Evolutionary conservation across 2,329 filamentous ascomycete species (phyloP), one percentile per base, ranked within the genome.

Genomic region (Aspergillus ibericus): DNA sequence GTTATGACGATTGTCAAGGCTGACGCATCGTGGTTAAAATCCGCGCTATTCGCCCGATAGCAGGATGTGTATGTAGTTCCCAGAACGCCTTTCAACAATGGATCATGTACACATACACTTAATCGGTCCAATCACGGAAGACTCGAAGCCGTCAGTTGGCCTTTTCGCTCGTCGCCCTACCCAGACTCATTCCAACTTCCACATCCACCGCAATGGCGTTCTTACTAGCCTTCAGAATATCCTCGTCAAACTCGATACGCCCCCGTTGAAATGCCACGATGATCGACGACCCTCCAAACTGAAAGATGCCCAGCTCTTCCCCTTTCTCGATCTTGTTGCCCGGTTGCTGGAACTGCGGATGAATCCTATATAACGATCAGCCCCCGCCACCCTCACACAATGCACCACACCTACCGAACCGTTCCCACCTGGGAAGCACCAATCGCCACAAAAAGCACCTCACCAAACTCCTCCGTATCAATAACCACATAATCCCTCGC

Each of bases 361-460:
- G 63, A 44, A 78, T 72, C 20, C 75, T 77, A 51, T 40, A 5
- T 36, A 40, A n/a, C n/a, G 6, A 22, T 36, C 13, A 42, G 16
- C 20, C 27, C 25, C 38, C 5, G 6, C 27, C 27, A n/a, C 27
- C 27, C 9, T 29, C 27, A 29, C 15, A 3, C 48, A 20, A 52
- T 25, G 7, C 22, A 13, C 36, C 16, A 20, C 15, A 65, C 73
- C 57, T 69, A 78, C 77, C 72, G 59, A 9, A 79, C 77, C 15
- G 73, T 73, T 1, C 76, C 77, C 1, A 78, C 76, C 50, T 78
- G 69, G 2, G 70, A 72, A 3, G 75, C 77, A 4, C 77, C 75
- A 59, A 79, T 77, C 12, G 76, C 76, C 5, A 77, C 75, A 60
- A 79, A 79, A 13, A 78, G 59, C 7, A 79, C 77, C 29, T 75